Base-by-base conservation (phyloP, 2,329 filamentous ascomycete species). In the Pseudopithomyces chartarum region DNA sequence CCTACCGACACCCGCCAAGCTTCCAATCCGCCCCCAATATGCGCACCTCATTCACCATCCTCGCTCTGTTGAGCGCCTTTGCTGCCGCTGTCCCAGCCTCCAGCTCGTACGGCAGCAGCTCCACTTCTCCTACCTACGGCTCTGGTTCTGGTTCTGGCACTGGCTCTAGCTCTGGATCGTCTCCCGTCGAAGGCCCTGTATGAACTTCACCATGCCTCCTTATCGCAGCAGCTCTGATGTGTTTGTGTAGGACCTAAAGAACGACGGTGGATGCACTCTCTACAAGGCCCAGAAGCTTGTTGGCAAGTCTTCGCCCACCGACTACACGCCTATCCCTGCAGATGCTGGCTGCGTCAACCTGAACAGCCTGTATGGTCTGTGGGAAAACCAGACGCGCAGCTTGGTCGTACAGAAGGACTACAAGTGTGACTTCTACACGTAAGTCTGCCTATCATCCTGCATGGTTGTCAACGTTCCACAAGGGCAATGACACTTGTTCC, bases 361-460 rank as follows among this genome's bases (percentile, higher is more conserved):
- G 42, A 40, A 54, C 55, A 64, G 58, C 45, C 42, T 68, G 38
- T 67, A 58, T 48, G 64, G 60, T 40, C 47, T 52, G 34, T 68
- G 63, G 58, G 59, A 67, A 33, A 44, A 44, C 38, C 46, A 59
- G 22, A 56, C 59, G 1, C 59, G 60, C 22, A 65, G 62, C 38
- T 42, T 69, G 40, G 43, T 51, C 6, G 59, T 66, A 1, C 53
- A 61, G 39, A 33, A 51, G 19, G 63, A 58, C 2, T 62, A 55
- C 23, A 58, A 57, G 49, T 69, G 66, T 47, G 51, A 58, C 6
- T 69, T 65, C 46, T 64, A 58, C 53, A 51, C 55, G 65, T 68
- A 56, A 60, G 64, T 61, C 17, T 3, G 20, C 3, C 33, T 13
- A 20, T 36, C 39, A 19, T 17, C 6, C 32, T 29, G 26, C 26